Evolutionary conservation across 768 basidiomycete species (phyloP).

Genomic region (Leucosporidium creatinivorum): DNA sequence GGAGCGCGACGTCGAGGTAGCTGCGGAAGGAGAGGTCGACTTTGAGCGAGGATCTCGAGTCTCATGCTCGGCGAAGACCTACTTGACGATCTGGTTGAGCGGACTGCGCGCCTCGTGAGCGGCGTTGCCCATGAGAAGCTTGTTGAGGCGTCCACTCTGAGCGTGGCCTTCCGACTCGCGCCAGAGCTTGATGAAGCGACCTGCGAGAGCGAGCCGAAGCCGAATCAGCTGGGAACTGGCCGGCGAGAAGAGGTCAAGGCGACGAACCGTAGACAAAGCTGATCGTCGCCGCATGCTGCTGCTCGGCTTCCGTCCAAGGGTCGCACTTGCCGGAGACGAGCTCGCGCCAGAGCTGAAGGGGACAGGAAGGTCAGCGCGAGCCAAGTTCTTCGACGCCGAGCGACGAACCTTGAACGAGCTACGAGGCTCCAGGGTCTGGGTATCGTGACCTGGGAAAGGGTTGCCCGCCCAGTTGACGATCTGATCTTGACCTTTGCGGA

Average conservation of each 20-base stretch:
- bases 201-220: not conserved
- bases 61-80: not conserved
- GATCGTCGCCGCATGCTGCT: constrained; percentile 56
- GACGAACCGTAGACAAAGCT: constrained; percentile 75
- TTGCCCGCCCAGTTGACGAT: constrained; percentile 55
- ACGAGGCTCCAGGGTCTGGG: constrained; percentile 55
- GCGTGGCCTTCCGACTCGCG: constrained; percentile 68
- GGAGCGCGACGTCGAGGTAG: constrained; percentile 71
- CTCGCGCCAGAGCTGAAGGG: constrained; percentile 60
- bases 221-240: too few species aligned
- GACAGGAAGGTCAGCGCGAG: too few species aligned
- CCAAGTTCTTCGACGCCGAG: too few species aligned
- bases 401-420: constrained; percentile 55
- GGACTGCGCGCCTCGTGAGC: constrained; percentile 73
- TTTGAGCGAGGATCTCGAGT: not conserved
- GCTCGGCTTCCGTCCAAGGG: constrained; percentile 74
- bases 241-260: too few species aligned
- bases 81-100: constrained; percentile 77
- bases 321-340: constrained; percentile 60
- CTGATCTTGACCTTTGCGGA: constrained; percentile 62
- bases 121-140: constrained; percentile 67
- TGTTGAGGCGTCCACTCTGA: constrained; percentile 64
- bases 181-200: constrained; percentile 74
- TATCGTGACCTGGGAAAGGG: constrained; percentile 47
- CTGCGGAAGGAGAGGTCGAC: constrained; percentile 39